phyloP scores from a whole-genome alignment of 2,329 filamentous ascomycete species.

The Lasiodiplodia theobromae region DNA sequence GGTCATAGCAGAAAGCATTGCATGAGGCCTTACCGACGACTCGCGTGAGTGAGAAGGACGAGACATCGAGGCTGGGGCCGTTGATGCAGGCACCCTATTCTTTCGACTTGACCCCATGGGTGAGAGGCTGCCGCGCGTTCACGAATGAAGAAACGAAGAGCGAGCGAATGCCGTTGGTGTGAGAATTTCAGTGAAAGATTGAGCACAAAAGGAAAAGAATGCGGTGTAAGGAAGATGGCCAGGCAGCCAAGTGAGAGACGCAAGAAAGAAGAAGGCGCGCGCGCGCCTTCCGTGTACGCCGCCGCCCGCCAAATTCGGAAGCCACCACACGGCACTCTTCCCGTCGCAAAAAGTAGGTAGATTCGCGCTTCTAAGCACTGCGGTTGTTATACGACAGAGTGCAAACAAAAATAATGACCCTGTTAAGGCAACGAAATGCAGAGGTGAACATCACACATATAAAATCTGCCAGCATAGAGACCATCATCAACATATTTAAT shows the following conservation, averaged over 20 bases:
- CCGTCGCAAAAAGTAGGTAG: not conserved
- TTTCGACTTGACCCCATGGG: not conserved
- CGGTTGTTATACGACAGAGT: not conserved
- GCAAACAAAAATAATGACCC: not conserved
- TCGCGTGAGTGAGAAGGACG: not conserved
- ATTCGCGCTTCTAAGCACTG: not conserved
- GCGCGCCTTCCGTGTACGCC: not conserved
- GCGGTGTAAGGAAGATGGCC: not conserved
- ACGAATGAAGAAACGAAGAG: not conserved
- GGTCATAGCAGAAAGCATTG: not conserved
- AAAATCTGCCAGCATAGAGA: too few species aligned
- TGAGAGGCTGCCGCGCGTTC: not conserved
- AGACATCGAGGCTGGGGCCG: not conserved
- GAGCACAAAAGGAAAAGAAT: not conserved
- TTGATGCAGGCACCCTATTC: not conserved
- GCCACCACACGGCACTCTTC: not conserved
- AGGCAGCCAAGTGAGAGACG: not conserved
- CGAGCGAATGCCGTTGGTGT: not conserved
- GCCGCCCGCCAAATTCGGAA: not conserved
- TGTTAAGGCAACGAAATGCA: too few species aligned
- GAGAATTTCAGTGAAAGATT: not conserved
- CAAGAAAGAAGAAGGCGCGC: not conserved
- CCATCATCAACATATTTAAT: too few species aligned
- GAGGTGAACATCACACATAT: too few species aligned
- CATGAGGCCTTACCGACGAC: not conserved